Percentiles rank a stretch among this genome's conserved stretches.
phyloP scores from a whole-genome alignment of 306 rosid species.

The Gastrolobium bilobum region DNA sequence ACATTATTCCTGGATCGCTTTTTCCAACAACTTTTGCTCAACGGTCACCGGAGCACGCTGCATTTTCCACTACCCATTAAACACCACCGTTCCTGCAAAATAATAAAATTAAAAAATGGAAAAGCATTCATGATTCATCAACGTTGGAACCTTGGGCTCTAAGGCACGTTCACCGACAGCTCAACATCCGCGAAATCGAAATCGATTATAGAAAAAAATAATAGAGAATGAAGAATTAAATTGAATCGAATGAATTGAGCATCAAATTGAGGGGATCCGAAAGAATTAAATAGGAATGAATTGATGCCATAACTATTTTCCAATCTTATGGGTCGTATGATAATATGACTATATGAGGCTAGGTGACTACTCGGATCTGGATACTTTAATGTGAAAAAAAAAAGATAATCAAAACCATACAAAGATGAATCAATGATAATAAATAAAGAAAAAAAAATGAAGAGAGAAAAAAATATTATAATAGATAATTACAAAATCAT shows the following conservation, averaged over 20 bases:
- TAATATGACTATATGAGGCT: too few relatives aligned
- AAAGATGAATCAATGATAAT: too few relatives aligned
- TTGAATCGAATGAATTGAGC: background rate
- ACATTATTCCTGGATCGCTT: conserved; percentile 85
- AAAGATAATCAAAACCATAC: too few relatives aligned
- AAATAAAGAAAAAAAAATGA: too few relatives aligned
- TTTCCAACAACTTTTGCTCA: conserved; percentile 77
- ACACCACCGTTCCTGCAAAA: conserved; percentile 41
- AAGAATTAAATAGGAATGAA: too few relatives aligned
- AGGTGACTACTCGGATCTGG: too few relatives aligned
- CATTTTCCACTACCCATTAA: conserved; percentile 64
- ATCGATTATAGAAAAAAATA: background rate
- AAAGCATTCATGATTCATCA: conserved; percentile 2
- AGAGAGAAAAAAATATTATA: too few relatives aligned
- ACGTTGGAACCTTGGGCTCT: conserved; percentile 11
- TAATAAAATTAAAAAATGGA: background rate
- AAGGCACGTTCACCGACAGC: background rate
- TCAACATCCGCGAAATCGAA: conserved; percentile 1
- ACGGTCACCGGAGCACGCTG: conserved; percentile 67
- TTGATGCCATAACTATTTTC: too few relatives aligned
- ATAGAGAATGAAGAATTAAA: background rate
- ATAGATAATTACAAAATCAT: too few relatives aligned
- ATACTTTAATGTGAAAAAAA: too few relatives aligned
- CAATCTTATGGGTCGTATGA: too few relatives aligned
- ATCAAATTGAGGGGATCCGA: conserved; percentile 27